Conservation (phyloP, 768 basidiomycete species). For the Kwoniella bestiolae region DNA sequence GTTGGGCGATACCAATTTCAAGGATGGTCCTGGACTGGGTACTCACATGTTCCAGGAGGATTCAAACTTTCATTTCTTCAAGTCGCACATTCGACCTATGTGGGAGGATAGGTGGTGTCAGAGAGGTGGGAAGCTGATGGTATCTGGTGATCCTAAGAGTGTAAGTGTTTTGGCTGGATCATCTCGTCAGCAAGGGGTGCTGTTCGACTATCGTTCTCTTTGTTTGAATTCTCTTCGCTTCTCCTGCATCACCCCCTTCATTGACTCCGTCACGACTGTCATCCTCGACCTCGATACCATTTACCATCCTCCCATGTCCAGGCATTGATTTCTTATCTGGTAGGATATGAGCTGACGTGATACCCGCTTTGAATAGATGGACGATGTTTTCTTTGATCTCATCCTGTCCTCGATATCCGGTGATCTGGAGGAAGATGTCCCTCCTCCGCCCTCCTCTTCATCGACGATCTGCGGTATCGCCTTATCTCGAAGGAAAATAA, state of each 20-base stretch:
- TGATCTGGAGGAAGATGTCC: constrained; percentile 8
- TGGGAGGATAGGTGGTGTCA: constrained; percentile 50
- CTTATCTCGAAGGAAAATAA: constrained; percentile 21
- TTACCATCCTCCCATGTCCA: too few relatives aligned
- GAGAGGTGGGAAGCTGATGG: constrained; percentile 45
- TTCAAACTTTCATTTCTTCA: constrained; percentile 47
- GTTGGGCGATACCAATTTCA: constrained; percentile 4
- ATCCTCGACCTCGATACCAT: too few relatives aligned
- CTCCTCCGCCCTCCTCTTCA: constrained; percentile 2
- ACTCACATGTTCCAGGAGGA: constrained; percentile 34
- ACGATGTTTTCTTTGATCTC: constrained; percentile 42
- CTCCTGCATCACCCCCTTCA: too few relatives aligned
- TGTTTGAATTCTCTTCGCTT: too few relatives aligned
- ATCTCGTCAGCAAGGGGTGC: background rate
- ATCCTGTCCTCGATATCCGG: constrained; percentile 30
- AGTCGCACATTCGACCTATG: constrained; percentile 40
- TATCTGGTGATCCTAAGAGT: constrained; percentile 20
- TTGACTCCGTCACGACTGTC: too few relatives aligned
- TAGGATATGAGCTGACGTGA: background rate
- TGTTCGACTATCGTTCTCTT: too few relatives aligned
- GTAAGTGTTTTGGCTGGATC: constrained; percentile 28
- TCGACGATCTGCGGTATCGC: constrained; percentile 21
- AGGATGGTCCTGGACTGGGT: constrained; percentile 31
- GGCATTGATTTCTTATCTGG: too few relatives aligned
- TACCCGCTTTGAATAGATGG: constrained; percentile 29